A percentile compares a stretch with the other conserved stretches of the same genome.
Evolutionary conservation across 495 filamentous ascomycete genomes (phyloP).

Genomic region (Penicillium pancosmium): DNA sequence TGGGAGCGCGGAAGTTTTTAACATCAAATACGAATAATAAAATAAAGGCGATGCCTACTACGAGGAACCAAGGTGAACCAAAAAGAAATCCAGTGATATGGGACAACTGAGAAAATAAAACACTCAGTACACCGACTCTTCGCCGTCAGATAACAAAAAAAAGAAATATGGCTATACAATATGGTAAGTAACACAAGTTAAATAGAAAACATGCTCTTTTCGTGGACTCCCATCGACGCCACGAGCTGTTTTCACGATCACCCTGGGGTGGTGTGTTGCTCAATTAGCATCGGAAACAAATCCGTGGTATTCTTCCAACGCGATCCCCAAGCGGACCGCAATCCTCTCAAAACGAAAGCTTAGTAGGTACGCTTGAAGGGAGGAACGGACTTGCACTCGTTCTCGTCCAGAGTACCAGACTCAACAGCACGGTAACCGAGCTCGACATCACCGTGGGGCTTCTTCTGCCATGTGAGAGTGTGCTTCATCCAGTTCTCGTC

Average conservation of each 20-base stretch:
- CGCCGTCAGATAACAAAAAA: slow-evolving; percentile 41
- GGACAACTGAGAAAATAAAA: slow-evolving; percentile 38
- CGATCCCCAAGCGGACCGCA: slow-evolving; percentile 3
- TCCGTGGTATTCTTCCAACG: slow-evolving; percentile 23
- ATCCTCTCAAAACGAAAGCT: slow-evolving; percentile 14
- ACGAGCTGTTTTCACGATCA: slow-evolving; percentile 11
- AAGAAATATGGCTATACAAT: slow-evolving; percentile 50
- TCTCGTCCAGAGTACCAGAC: slow-evolving; percentile 79
- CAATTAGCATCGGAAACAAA: slow-evolving; percentile 25
- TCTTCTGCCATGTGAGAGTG: slow-evolving; percentile 90
- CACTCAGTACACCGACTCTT: slow-evolving; percentile 48
- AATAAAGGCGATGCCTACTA: background rate
- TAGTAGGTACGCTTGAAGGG: slow-evolving; percentile 88
- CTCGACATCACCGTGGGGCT: slow-evolving; percentile 77
- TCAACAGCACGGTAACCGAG: slow-evolving; percentile 78
- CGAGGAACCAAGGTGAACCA: slow-evolving; percentile 33
- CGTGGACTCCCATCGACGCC: slow-evolving; percentile 35
- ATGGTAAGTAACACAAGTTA: slow-evolving; percentile 45
- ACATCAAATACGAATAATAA: background rate
- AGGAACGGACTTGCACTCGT: slow-evolving; percentile 84
- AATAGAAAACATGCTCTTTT: slow-evolving; percentile 44
- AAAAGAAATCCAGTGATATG: slow-evolving; percentile 39
- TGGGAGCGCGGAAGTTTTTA: background rate
- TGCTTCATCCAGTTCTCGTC: slow-evolving; percentile 99
- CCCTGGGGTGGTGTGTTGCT: slow-evolving; percentile 4